A percentile compares a stretch with the other conserved stretches of the same genome.
phyloP scores from a whole-genome alignment of 345 rosid species.

The Salix suchowensis region DNA sequence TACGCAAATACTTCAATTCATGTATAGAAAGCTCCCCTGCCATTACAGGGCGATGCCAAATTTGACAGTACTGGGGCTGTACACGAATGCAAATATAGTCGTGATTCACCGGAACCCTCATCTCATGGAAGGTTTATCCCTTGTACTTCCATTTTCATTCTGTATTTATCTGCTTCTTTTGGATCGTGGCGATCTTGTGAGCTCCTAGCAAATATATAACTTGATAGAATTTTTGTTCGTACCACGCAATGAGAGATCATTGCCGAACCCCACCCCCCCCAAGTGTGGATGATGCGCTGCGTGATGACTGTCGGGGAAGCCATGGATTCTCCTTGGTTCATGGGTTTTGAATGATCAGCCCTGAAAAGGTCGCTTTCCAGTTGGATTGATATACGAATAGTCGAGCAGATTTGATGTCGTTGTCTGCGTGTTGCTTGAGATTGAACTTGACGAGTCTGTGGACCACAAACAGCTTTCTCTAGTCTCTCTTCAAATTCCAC shows the following conservation, averaged over 20 bases:
- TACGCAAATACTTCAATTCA: constrained; percentile 35
- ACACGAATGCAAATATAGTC: constrained; percentile 32
- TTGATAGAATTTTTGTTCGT: constrained; percentile 9
- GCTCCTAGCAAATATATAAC: constrained; percentile 16
- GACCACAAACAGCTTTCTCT: too few relatives aligned
- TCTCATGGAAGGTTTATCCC: constrained; percentile 30
- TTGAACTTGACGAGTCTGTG: too few relatives aligned
- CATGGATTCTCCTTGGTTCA: too few relatives aligned
- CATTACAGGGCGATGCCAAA: constrained; percentile 28
- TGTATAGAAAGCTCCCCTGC: constrained; percentile 45
- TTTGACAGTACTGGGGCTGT: constrained; percentile 25
- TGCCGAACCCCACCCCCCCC: not conserved
- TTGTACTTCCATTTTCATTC: constrained; percentile 10
- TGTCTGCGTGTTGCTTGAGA: too few relatives aligned
- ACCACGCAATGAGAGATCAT: not conserved
- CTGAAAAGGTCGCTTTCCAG: too few relatives aligned
- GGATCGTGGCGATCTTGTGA: constrained; percentile 11
- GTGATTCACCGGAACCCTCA: constrained; percentile 10
- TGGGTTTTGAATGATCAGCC: too few relatives aligned
- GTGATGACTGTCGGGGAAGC: not conserved
- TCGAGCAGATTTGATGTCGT: too few relatives aligned
- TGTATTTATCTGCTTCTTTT: not conserved
- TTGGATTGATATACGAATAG: too few relatives aligned
- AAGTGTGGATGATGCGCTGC: not conserved
- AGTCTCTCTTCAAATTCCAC: too few relatives aligned